A percentile compares a stretch with the other conserved stretches of the same genome.
phyloP scores from a whole-genome alignment of 208 protist genomes.

The Trypanosomatidae sp. region DNA sequence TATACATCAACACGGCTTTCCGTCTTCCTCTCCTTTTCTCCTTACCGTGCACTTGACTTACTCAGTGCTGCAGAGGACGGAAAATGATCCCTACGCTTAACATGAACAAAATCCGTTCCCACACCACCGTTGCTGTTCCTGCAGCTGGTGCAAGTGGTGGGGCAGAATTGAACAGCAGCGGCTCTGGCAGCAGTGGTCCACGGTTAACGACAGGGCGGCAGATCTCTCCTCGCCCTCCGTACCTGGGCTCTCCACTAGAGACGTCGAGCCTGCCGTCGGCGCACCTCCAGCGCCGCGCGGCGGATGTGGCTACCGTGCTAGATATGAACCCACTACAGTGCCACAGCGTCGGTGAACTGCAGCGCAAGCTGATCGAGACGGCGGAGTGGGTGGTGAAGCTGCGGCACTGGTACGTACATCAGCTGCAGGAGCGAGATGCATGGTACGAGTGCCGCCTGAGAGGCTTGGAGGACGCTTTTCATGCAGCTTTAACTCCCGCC shows the following conservation, averaged over 20 bases:
- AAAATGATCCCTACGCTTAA: slow-evolving; percentile 51
- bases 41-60: neutral
- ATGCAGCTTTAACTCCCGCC: neutral
- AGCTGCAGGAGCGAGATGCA: slow-evolving; percentile 46
- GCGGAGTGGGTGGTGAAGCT: slow-evolving; percentile 51
- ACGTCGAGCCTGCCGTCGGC: slow-evolving; percentile 20
- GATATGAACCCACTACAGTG: slow-evolving; percentile 60
- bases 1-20: neutral
- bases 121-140: neutral
- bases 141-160: slow-evolving; percentile 3
- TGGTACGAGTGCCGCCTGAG: slow-evolving; percentile 51
- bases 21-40: slow-evolving; percentile 2
- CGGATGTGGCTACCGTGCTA: slow-evolving; percentile 47
- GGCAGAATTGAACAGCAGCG: slow-evolving; percentile 9
- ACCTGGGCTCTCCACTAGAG: slow-evolving; percentile 18
- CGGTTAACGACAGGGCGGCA: slow-evolving; percentile 7
- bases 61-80: neutral
- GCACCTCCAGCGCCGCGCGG: slow-evolving; percentile 46
- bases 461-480: slow-evolving; percentile 27
- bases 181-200: neutral
- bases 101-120: slow-evolving; percentile 31
- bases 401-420: slow-evolving; percentile 50
- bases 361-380: slow-evolving; percentile 63
- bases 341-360: slow-evolving; percentile 43
- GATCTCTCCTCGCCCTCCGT: slow-evolving; percentile 18